These are phyloP conservation scores for Cercospora canescens DNA, from an alignment of 2,329 filamentous ascomycete genomes.

Conservation along the genomic window DNA sequence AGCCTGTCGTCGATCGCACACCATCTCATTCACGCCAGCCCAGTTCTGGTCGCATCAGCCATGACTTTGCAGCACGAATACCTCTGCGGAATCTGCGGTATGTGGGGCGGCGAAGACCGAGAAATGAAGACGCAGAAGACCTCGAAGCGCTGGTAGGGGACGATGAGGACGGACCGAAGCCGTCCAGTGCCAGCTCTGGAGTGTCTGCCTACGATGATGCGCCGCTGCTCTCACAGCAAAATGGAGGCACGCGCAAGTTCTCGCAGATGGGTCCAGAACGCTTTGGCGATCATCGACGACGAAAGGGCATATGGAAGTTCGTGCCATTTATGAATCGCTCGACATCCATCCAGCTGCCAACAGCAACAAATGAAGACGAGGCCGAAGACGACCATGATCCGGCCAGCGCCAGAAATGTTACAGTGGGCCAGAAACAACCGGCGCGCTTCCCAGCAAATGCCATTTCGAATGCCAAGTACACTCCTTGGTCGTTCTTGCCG, in stretches of 20 bases:
- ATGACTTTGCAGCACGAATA: conserved; percentile 57
- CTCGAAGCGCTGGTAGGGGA: conserved; percentile 63
- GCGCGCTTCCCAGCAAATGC: conserved; percentile 84
- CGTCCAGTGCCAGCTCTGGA: conserved; percentile 47
- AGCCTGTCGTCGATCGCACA: conserved; percentile 27
- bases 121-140: conserved; percentile 63
- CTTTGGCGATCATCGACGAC: conserved; percentile 17
- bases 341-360: conserved; percentile 30
- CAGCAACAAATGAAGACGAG: conserved; percentile 33
- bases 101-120: conserved; percentile 43
- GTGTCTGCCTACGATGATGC: conserved; percentile 65
- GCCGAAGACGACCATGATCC: conserved; percentile 54
- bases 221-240: conserved; percentile 58
- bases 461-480: conserved; percentile 97
- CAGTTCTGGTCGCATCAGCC: conserved; percentile 26
- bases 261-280: conserved; percentile 17
- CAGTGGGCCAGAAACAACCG: conserved; percentile 72
- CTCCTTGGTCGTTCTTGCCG: conserved; percentile 88
- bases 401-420: conserved; percentile 70
- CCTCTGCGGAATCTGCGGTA: conserved; percentile 64
- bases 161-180: conserved; percentile 45
- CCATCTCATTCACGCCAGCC: conserved; percentile 15
- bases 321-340: conserved; percentile 28
- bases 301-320: conserved; percentile 27
- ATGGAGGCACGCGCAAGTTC: conserved; percentile 16